Conservation (phyloP, 2,329 filamentous ascomycete genomes). For the Fusarium nematophilum region DNA sequence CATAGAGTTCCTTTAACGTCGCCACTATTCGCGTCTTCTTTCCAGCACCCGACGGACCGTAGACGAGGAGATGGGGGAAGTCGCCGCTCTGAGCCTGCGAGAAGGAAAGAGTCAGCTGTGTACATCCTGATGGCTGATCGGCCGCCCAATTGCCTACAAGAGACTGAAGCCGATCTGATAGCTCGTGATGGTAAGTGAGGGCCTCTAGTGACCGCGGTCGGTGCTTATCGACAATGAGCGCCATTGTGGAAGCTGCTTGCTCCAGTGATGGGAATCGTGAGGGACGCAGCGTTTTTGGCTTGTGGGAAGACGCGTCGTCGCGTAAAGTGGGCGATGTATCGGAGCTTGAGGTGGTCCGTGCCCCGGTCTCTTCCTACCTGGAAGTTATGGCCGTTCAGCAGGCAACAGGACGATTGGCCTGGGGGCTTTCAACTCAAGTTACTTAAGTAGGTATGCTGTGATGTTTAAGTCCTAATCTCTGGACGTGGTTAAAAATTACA, state of each 20-base stretch:
- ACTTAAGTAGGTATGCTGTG: too few relatives aligned
- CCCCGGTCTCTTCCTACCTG: background rate
- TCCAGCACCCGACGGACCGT: slow-evolving; percentile 94
- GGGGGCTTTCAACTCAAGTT: too few relatives aligned
- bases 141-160: slow-evolving; percentile 76
- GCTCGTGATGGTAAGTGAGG: slow-evolving; percentile 87
- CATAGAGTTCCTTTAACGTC: slow-evolving; percentile 94
- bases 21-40: slow-evolving; percentile 98
- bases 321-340: slow-evolving; percentile 50
- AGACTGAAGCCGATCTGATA: slow-evolving; percentile 87
- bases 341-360: slow-evolving; percentile 37
- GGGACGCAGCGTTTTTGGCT: slow-evolving; percentile 37
- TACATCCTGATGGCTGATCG: background rate
- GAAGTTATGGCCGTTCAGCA: slow-evolving; percentile 20
- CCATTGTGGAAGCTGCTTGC: slow-evolving; percentile 58
- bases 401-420: slow-evolving; percentile 18
- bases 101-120: slow-evolving; percentile 14
- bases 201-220: slow-evolving; percentile 79
- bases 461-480: too few relatives aligned
- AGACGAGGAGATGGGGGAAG: slow-evolving; percentile 97
- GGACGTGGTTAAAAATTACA: too few relatives aligned
- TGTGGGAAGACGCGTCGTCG: slow-evolving; percentile 50
- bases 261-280: slow-evolving; percentile 25
- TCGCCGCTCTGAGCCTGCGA: slow-evolving; percentile 91
- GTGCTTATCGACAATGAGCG: slow-evolving; percentile 78